Evolutionary conservation across 164 flowering plant genomes (phyloP), one percentile per base, ranked within the genome.

Genomic region (Kalanchoe fedtschenkoi): DNA sequence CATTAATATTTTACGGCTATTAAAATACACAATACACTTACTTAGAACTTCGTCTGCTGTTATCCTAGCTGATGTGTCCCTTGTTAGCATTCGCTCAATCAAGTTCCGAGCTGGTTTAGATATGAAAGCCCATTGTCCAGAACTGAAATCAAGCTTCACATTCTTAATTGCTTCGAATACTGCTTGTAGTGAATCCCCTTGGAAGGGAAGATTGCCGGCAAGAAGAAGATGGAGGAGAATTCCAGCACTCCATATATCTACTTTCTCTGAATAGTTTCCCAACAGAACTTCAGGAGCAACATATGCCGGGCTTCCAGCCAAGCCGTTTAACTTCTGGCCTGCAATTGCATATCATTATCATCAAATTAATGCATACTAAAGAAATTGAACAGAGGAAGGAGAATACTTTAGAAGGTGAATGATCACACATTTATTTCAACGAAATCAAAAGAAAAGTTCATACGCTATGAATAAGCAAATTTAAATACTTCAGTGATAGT

Each of bases 161-260:
- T 67, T 85, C 78, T 90, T 93, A 61, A 90, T 84, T 47, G 96
- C 95, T 76, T 90, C 95, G 70, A 93, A 90, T 34, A 93, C 78
- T 16, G 81, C 78, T 53, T 90, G 95, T 65, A 84, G 54, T 1
- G 95, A 84, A 46, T 87, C 83, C 21, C 99, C 96, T 68, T 84
- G 77, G 69, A 93, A 93, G 15, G 99, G 99, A 26, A 90, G 96
- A 34, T 44, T 32, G 43, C 95, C 95, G 62, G 78, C 78, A 73
- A 93, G 76, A 32, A 93, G 96, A 9, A 86, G 92, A 70, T 93
- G 87, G 28, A 93, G 77, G 46, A 93, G 93, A 16, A 93, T 89
- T 62, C 99, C 99, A 57, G 95, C 97, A 82, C 96, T 78, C 97
- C 99, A 93, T 14, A 90, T 82, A 74, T 93, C 99, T 57, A 83